Conservation (phyloP, 1,139 yeast species). For the Chernovozyma sophiae-reginae region DNA sequence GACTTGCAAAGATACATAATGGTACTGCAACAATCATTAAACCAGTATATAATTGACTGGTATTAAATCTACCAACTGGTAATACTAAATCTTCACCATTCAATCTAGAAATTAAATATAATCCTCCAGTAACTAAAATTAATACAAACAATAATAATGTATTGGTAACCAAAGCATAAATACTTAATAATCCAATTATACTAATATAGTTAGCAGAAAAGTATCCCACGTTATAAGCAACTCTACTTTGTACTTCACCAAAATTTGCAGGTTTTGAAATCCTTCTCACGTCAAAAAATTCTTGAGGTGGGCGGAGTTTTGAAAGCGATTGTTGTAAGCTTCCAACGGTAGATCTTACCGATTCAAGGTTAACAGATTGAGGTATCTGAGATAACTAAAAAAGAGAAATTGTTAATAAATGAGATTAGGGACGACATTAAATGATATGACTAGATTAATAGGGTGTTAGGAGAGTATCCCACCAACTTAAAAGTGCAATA, state of each 20-base stretch:
- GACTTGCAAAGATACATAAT: slow-evolving; percentile 88
- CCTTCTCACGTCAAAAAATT: slow-evolving; percentile 87
- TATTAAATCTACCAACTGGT: slow-evolving; percentile 65
- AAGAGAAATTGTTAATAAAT: too few relatives aligned
- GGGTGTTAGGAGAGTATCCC: too few relatives aligned
- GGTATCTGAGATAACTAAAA: slow-evolving; percentile 36
- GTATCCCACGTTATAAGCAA: slow-evolving; percentile 79
- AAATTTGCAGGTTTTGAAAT: slow-evolving; percentile 86
- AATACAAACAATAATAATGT: slow-evolving; percentile 79
- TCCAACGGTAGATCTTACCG: slow-evolving; percentile 38
- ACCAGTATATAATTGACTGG: slow-evolving; percentile 87
- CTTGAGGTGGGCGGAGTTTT: slow-evolving; percentile 83
- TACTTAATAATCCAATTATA: slow-evolving; percentile 61
- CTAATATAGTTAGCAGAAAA: slow-evolving; percentile 84
- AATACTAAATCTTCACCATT: slow-evolving; percentile 76
- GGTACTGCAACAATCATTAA: slow-evolving; percentile 78
- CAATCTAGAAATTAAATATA: slow-evolving; percentile 72
- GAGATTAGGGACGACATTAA: too few relatives aligned
- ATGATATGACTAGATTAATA: too few relatives aligned
- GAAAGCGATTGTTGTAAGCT: slow-evolving; percentile 60
- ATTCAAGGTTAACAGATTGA: slow-evolving; percentile 50
- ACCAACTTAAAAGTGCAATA: too few relatives aligned
- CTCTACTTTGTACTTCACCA: slow-evolving; percentile 85
- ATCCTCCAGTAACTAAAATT: slow-evolving; percentile 61
- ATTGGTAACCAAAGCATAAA: slow-evolving; percentile 70